Evolutionary conservation across 768 basidiomycete genomes (phyloP).

Genomic region (Trametes punicea): DNA sequence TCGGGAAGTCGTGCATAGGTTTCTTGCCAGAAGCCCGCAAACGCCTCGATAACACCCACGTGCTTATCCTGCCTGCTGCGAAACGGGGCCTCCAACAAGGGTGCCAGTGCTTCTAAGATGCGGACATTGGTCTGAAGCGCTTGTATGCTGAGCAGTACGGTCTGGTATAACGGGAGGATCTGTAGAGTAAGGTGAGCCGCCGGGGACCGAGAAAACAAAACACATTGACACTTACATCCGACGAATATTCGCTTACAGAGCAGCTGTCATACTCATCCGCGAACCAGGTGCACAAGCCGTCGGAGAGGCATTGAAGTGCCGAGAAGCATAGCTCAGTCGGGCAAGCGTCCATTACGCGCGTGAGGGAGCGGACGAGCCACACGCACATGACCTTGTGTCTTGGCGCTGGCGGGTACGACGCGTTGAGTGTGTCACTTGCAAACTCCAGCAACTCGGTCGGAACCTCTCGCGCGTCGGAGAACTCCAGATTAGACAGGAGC

Average conservation of each 20-base stretch:
- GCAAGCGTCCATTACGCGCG: conserved; percentile 51
- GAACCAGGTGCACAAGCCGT: conserved; percentile 59
- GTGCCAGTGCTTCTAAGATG: conserved; percentile 45
- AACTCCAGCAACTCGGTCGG: conserved; percentile 56
- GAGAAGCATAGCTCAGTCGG: conserved; percentile 44
- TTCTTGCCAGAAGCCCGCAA: conserved; percentile 59
- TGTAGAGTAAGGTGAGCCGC: conserved; percentile 25
- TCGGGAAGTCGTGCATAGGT: conserved; percentile 40
- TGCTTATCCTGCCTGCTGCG: conserved; percentile 47
- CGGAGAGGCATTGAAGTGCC: conserved; percentile 49
- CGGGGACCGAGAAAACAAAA: not conserved
- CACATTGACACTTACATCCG: conserved; percentile 45
- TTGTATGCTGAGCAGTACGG: conserved; percentile 49
- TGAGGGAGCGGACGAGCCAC: conserved; percentile 62
- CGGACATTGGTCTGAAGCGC: conserved; percentile 39
- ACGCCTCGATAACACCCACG: conserved; percentile 43
- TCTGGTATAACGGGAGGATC: conserved; percentile 66
- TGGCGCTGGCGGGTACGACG: conserved; percentile 64
- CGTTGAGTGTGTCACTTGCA: conserved; percentile 54
- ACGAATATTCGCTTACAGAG: conserved; percentile 49
- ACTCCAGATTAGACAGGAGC: conserved; percentile 52
- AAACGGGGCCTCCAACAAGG: conserved; percentile 59
- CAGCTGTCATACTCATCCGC: conserved; percentile 54
- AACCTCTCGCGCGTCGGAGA: conserved; percentile 47
- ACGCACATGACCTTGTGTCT: conserved; percentile 49